phyloP scores from a whole-genome alignment of 2,329 filamentous ascomycete genomes.

The Colletotrichum sp. region DNA sequence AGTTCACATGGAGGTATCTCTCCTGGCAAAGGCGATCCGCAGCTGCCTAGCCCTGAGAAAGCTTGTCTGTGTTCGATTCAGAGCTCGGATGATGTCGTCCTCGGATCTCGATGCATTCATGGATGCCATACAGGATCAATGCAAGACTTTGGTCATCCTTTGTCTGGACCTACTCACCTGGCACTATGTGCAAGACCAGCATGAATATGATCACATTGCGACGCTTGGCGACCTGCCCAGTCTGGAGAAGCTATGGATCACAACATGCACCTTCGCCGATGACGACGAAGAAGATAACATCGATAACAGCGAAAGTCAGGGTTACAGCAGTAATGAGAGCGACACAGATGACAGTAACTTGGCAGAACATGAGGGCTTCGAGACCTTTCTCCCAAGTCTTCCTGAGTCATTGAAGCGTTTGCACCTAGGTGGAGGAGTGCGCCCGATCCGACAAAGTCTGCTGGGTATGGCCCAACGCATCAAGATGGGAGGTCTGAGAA shows the following conservation, averaged over 20 bases:
- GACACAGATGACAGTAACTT: neutral
- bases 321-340: neutral
- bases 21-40: neutral
- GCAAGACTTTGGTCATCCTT: neutral
- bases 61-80: neutral
- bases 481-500: neutral
- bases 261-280: neutral
- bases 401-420: neutral
- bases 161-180: neutral
- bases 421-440: neutral
- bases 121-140: neutral
- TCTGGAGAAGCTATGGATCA: neutral
- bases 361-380: neutral
- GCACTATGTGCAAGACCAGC: neutral
- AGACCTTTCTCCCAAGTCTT: neutral
- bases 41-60: neutral
- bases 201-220: neutral
- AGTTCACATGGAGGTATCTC: rapidly evolving
- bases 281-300: neutral
- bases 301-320: neutral
- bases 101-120: neutral
- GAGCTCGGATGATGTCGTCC: neutral
- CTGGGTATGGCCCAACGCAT: neutral
- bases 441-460: neutral
- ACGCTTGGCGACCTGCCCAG: neutral